Evolutionary conservation across 2,329 filamentous ascomycete genomes (phyloP), one percentile per base, ranked within the genome.

Genomic region (Whalleya microplaca): DNA sequence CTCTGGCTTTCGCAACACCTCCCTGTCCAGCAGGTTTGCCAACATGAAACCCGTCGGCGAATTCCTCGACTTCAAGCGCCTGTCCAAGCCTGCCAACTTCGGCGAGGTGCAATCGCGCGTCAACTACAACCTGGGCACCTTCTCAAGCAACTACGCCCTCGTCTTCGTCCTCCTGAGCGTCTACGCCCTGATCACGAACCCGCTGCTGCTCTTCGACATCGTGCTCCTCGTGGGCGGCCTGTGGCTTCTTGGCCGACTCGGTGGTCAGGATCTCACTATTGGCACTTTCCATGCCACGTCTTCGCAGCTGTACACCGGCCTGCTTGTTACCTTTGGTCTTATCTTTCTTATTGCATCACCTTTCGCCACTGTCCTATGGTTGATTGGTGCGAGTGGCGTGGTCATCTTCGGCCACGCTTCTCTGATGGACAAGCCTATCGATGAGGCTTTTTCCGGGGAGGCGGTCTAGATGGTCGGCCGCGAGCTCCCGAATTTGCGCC

Each of bases 401-500:
- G 91, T 88, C 73, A 96, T 98, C 66, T 81, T 98, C 66, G 95
- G 95, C 77, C 95, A 99, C 80, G 95, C 95, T 67, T 84, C 92
- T 63, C 86, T 98, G 74, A 88, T 98, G 89, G 94, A 98, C 76
- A 97, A 96, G 85, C 94, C 94, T 58, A 96, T 98, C 82, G 95
- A 98, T 88, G 94, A 96, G 93, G 93, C 93, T 97, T 99, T 99
- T 97, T 97, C 94, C 84, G 95, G 96, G 93, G 95, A 99, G 94
- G 94, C 95, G 93, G 95, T 99, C 90, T 99, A 98, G 88, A 85
- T 96, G 93, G 93, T 98, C 95, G 94, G 92, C 94, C 94, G 95
- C 95, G 90, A 95, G 89, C 93, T 96, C 94, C 93, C 85, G 83
- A 88, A 87, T 80, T 77, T 84, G 88, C 89, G 92, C 92, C 93